Percentiles rank a stretch among this genome's conserved stretches.
Conservation (phyloP, 192 early-diverging fungal species). For the Geranomyces michiganensis region DNA sequence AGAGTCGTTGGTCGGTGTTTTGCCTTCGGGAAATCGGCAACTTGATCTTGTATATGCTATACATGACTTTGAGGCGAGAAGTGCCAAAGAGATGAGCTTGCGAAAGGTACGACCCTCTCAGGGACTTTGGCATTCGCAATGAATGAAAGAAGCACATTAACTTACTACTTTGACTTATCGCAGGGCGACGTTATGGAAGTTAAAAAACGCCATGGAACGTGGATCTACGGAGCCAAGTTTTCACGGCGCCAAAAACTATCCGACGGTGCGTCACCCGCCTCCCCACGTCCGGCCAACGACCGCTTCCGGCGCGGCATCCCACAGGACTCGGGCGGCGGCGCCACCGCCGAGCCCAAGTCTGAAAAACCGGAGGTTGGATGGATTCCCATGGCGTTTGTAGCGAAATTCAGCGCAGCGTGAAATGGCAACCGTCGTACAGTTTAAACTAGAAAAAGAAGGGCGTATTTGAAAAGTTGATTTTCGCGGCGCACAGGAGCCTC, state of each 20-base stretch:
- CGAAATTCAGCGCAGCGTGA: constrained; percentile 32
- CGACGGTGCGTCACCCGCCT: neutral
- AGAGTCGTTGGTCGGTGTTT: constrained; percentile 18
- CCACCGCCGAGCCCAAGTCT: neutral
- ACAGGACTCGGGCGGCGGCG: neutral
- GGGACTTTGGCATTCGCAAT: too few relatives aligned
- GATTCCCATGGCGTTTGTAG: constrained; percentile 52
- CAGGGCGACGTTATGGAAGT: constrained; percentile 49
- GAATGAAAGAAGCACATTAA: too few relatives aligned
- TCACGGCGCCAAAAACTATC: neutral
- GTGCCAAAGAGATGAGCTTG: constrained; percentile 48
- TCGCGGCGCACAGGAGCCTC: too few relatives aligned
- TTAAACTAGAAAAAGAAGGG: too few relatives aligned
- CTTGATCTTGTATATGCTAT: constrained; percentile 44
- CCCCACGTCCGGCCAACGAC: neutral
- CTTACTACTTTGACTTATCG: neutral
- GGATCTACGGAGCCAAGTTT: constrained; percentile 51
- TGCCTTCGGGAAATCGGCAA: neutral
- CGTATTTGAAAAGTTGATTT: too few relatives aligned
- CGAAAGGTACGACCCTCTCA: constrained; percentile 37
- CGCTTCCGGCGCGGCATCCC: constrained; percentile 33
- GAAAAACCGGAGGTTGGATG: constrained; percentile 40
- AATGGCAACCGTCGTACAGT: too few relatives aligned
- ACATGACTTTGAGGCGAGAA: constrained; percentile 42
- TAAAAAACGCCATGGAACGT: constrained; percentile 48